These are phyloP conservation scores for Coniella lustricola DNA, from an alignment of 2,329 filamentous ascomycete species.

Conservation along the genomic window DNA sequence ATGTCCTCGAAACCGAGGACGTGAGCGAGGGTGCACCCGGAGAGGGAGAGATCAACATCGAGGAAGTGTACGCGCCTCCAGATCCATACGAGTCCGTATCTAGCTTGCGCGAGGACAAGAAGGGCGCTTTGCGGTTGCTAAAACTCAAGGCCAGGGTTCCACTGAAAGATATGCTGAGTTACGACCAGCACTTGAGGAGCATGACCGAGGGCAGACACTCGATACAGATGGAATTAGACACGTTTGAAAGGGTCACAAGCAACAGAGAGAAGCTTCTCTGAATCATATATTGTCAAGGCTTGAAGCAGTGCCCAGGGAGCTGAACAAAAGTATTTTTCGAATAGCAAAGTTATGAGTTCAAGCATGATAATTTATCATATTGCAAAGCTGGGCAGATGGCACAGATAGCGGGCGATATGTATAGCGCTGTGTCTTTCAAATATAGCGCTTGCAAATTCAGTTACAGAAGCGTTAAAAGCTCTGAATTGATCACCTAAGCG, in stretches of 20 bases:
- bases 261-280: conserved; percentile 44
- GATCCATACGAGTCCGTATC: conserved; percentile 67
- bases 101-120: conserved; percentile 45
- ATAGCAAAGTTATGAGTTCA: too few species aligned
- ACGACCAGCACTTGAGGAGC: conserved; percentile 80
- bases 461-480: too few species aligned
- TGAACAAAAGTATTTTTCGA: too few species aligned
- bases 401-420: too few species aligned
- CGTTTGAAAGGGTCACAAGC: conserved; percentile 48
- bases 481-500: too few species aligned
- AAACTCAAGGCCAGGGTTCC: conserved; percentile 82
- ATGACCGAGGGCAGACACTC: conserved; percentile 74
- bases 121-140: conserved; percentile 41
- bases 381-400: too few species aligned
- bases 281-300: not conserved
- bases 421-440: too few species aligned
- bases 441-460: too few species aligned
- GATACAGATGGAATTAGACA: conserved; percentile 52
- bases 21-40: conserved; percentile 29
- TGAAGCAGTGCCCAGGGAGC: too few species aligned
- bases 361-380: too few species aligned
- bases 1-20: conserved; percentile 63
- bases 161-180: conserved; percentile 93
- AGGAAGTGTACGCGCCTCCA: conserved; percentile 75
- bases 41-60: conserved; percentile 54